These are phyloP conservation scores for Candida railenensis DNA, from an alignment of 805 yeast genomes.

Conservation along the genomic window DNA sequence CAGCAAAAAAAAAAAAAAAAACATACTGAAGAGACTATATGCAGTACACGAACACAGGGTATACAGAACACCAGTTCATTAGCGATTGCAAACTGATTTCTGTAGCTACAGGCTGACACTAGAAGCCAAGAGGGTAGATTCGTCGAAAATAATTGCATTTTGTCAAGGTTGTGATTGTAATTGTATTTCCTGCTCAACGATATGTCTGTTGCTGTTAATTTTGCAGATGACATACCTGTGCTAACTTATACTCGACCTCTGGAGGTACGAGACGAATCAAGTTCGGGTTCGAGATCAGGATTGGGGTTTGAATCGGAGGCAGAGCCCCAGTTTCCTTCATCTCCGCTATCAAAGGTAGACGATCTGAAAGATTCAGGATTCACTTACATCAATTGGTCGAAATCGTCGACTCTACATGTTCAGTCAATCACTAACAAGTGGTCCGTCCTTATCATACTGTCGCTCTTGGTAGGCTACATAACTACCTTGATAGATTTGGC, in stretches of 20 bases:
- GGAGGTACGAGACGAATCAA: too few relatives aligned
- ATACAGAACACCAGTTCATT: too few relatives aligned
- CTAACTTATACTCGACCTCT: conserved; percentile 6
- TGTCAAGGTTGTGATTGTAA: too few relatives aligned
- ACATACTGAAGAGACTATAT: background rate
- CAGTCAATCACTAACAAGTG: conserved; percentile 35
- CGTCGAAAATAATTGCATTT: too few relatives aligned
- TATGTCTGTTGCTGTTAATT: conserved; percentile 1
- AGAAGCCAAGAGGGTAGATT: too few relatives aligned
- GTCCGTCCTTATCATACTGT: conserved; percentile 45
- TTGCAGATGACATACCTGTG: conserved; percentile 11
- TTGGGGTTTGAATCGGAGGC: background rate
- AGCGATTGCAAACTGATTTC: too few relatives aligned
- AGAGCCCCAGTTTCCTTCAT: background rate
- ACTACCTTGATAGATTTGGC: conserved; percentile 50
- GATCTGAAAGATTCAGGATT: background rate
- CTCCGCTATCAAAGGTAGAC: background rate
- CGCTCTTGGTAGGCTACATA: conserved; percentile 47
- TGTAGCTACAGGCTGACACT: too few relatives aligned
- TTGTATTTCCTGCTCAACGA: too few relatives aligned
- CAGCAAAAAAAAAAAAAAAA: too few relatives aligned
- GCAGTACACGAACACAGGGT: background rate
- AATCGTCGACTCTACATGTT: conserved; percentile 25
- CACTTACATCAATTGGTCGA: conserved; percentile 53
- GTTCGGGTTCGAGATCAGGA: background rate